Conservation (phyloP, 148 eudicot species). For the Chenopodium album region DNA sequence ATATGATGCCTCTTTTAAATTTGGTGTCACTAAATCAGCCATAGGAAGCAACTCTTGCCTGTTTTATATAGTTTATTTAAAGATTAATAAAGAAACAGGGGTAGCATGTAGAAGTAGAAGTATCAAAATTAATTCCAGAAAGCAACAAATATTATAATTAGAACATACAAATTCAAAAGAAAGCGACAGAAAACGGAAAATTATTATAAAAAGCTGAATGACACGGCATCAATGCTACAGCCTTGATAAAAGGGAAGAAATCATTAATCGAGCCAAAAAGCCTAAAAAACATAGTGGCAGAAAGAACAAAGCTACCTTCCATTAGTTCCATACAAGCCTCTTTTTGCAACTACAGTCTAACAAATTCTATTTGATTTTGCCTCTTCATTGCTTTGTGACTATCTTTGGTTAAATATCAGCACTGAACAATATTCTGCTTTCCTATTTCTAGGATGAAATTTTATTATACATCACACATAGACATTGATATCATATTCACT, state of each 20-base stretch:
- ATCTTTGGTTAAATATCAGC: not conserved
- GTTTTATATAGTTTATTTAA: not conserved
- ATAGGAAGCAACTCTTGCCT: slow-evolving; percentile 79
- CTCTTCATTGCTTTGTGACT: not conserved
- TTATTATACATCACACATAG: not conserved
- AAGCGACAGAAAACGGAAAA: not conserved
- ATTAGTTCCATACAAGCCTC: not conserved
- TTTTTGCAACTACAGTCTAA: not conserved
- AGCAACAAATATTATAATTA: not conserved
- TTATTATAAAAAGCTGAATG: not conserved
- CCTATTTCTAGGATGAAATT: not conserved
- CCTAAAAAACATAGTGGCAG: not conserved
- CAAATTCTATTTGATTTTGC: not conserved
- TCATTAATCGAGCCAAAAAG: not conserved
- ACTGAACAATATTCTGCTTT: not conserved
- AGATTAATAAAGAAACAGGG: not conserved
- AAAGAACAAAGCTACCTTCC: not conserved
- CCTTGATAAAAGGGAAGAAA: not conserved
- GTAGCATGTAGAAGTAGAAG: not conserved
- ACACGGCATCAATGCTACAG: not conserved
- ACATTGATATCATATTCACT: not conserved
- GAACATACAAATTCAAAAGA: not conserved
- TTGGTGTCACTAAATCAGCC: slow-evolving; percentile 90
- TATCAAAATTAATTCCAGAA: not conserved
- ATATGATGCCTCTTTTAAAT: slow-evolving; percentile 84